Evolutionary conservation across 1,139 yeast species (phyloP).

Genomic region (Geotrichum cucujoidarum): DNA sequence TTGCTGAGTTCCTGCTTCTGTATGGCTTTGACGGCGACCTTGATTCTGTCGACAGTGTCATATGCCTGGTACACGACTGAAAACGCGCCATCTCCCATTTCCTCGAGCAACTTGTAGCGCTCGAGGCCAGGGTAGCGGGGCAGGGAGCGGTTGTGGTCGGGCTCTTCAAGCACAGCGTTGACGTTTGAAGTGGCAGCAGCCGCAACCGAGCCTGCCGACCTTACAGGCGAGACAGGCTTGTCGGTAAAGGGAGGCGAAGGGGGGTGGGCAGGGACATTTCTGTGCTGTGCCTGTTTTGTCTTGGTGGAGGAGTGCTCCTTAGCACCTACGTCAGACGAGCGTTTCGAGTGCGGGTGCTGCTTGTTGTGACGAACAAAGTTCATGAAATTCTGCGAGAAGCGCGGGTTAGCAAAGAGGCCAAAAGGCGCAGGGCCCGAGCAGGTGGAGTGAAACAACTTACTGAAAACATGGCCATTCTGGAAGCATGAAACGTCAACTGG

Average conservation of each 20-base stretch:
- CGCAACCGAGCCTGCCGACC: not conserved
- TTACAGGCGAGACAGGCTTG: too few species aligned
- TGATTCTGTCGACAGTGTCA: slow-evolving; percentile 44
- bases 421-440: not conserved
- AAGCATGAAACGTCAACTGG: not conserved
- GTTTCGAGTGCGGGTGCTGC: too few species aligned
- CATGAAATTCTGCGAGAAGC: too few species aligned
- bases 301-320: not conserved
- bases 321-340: too few species aligned
- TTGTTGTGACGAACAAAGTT: slow-evolving; percentile 18
- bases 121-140: slow-evolving; percentile 15
- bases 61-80: slow-evolving; percentile 76
- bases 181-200: too few species aligned
- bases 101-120: slow-evolving; percentile 43
- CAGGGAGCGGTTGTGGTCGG: slow-evolving; percentile 3
- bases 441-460: slow-evolving; percentile 4
- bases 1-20: slow-evolving; percentile 57
- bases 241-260: too few species aligned
- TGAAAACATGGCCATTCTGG: slow-evolving; percentile 17
- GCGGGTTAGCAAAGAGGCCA: too few species aligned
- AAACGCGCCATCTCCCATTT: slow-evolving; percentile 72
- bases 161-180: too few species aligned
- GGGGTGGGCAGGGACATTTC: not conserved
- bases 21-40: slow-evolving; percentile 82
- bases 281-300: not conserved